These are phyloP conservation scores for Annulohypoxylon maeteangense DNA, from an alignment of 495 filamentous ascomycete genomes.

Conservation along the genomic window DNA sequence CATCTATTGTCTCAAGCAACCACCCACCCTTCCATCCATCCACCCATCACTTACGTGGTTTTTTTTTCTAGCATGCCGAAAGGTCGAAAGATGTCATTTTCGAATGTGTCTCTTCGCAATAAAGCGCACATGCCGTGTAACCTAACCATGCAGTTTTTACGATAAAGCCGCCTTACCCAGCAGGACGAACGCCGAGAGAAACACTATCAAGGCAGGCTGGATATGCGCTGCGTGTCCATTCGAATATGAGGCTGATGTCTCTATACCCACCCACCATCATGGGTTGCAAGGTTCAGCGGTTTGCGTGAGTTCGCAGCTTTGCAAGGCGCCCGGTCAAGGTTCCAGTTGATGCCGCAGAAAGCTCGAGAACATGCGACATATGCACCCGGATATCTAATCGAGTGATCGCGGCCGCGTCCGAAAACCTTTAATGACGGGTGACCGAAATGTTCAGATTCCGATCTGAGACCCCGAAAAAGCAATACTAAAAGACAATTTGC, in stretches of 20 bases:
- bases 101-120: constrained; percentile 2
- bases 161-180: constrained; percentile 47
- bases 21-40: too few relatives aligned
- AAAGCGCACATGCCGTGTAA: constrained; percentile 34
- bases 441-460: constrained; percentile 1
- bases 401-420: constrained; percentile 14
- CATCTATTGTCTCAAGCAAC: constrained; percentile 40
- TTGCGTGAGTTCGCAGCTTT: constrained; percentile 14
- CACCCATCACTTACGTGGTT: constrained; percentile 27
- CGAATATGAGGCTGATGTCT: constrained; percentile 44
- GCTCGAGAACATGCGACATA: constrained; percentile 8
- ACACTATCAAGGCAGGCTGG: constrained; percentile 18
- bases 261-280: constrained; percentile 30
- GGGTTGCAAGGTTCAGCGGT: constrained; percentile 24
- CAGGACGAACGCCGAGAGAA: constrained; percentile 33
- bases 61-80: constrained; percentile 21
- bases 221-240: constrained; percentile 31
- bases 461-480: constrained; percentile 14
- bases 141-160: constrained; percentile 35
- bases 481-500: constrained; percentile 1
- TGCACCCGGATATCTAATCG: background rate
- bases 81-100: constrained; percentile 36
- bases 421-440: background rate
- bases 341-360: constrained; percentile 12
- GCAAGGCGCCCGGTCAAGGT: background rate